A percentile compares a stretch with the other conserved stretches of the same genome.
Conservation (phyloP, 805 yeast genomes). For the Ogataea dorogensis region DNA sequence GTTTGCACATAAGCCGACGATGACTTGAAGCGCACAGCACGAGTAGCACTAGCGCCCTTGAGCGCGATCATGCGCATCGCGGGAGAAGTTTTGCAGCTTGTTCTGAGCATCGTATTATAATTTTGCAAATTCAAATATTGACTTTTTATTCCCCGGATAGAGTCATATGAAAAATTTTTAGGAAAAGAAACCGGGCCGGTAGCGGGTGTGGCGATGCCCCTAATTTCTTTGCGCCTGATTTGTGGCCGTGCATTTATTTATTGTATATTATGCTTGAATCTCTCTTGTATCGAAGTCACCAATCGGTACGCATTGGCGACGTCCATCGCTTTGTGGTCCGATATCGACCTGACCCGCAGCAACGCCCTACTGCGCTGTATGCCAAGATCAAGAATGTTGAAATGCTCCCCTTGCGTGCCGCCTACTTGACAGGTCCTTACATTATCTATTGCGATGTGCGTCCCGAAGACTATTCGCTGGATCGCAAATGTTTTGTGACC, state of each 20-base stretch:
- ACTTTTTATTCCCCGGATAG: constrained; percentile 8
- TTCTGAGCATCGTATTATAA: constrained; percentile 10
- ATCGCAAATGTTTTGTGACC: constrained; percentile 54
- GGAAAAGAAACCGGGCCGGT: constrained; percentile 9
- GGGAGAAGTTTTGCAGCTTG: constrained; percentile 7
- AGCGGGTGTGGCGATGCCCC: constrained; percentile 13
- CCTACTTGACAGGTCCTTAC: constrained; percentile 87
- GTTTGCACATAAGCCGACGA: constrained; percentile 22
- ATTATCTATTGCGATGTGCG: constrained; percentile 79
- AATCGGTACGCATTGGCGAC: constrained; percentile 56
- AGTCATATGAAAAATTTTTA: constrained; percentile 13
- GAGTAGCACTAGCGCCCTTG: constrained; percentile 6
- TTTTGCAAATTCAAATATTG: constrained; percentile 5
- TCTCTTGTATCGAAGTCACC: constrained; percentile 26
- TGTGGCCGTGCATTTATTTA: constrained; percentile 11
- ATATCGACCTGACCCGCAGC: constrained; percentile 40
- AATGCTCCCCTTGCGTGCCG: constrained; percentile 70
- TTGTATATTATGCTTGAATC: constrained; percentile 8
- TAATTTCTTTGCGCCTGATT: constrained; percentile 1
- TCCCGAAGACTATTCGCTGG: constrained; percentile 60
- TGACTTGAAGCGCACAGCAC: constrained; percentile 21
- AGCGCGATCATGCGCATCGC: constrained; percentile 9
- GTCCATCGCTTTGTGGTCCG: constrained; percentile 53
- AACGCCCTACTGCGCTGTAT: constrained; percentile 36
- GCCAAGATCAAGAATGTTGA: constrained; percentile 70